These are phyloP conservation scores for Vitis cinerea DNA, from an alignment of 164 flowering plant genomes.

Conservation along the genomic window DNA sequence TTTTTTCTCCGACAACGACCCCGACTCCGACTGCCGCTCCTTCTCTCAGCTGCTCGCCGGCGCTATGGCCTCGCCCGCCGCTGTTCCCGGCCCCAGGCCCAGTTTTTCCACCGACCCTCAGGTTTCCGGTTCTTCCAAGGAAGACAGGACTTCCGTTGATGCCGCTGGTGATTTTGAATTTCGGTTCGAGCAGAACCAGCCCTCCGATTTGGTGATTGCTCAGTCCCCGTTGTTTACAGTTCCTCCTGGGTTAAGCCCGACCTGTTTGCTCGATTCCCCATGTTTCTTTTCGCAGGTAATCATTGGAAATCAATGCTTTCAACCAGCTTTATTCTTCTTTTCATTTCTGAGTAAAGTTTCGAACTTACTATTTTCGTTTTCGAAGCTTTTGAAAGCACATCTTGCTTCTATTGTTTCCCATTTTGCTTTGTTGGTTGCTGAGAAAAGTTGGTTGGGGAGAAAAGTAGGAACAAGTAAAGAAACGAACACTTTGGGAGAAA, in stretches of 20 bases:
- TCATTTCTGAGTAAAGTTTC: background rate
- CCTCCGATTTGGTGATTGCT: constrained; percentile 28
- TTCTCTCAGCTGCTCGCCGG: constrained; percentile 76
- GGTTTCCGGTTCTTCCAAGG: too few species aligned
- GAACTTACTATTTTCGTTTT: background rate
- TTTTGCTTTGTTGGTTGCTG: too few species aligned
- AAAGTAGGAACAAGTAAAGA: background rate
- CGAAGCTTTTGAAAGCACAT: background rate
- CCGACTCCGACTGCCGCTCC: constrained; percentile 38
- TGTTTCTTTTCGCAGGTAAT: constrained; percentile 42
- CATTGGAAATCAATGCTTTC: background rate
- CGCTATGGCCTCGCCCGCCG: constrained; percentile 39
- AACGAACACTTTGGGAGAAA: background rate
- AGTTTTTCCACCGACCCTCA: background rate
- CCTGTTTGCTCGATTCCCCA: constrained; percentile 46
- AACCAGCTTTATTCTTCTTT: too few species aligned
- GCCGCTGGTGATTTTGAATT: constrained; percentile 16
- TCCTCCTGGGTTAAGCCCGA: constrained; percentile 54
- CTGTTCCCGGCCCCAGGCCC: constrained; percentile 4
- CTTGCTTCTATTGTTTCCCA: background rate
- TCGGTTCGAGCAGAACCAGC: constrained; percentile 35
- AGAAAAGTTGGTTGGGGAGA: background rate
- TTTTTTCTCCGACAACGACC: constrained; percentile 50
- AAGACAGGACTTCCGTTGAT: constrained; percentile 8
- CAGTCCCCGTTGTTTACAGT: constrained; percentile 39